Base-by-base conservation (phyloP, 2,329 filamentous ascomycete genomes). In the Lecanosticta acicola region DNA sequence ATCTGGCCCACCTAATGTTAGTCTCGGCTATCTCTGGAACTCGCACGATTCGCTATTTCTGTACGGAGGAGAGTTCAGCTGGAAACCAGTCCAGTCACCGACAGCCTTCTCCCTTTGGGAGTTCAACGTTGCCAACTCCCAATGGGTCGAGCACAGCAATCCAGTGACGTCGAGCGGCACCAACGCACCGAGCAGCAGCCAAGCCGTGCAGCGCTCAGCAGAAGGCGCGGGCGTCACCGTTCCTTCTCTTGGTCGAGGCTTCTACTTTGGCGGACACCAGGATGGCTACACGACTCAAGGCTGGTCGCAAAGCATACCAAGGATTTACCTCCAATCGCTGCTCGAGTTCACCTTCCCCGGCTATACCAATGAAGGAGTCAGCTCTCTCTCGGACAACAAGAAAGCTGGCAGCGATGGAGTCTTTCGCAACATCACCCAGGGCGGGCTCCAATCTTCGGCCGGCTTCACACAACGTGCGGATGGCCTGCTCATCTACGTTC, bases 241-340 rank as follows among this genome's bases (percentile, higher is more conserved):
- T 0, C 79, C 83, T 0, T 78, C 81, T 43, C 67, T 88, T 0
- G 84, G 84, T 0, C 68, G 83, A 38, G 86, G 83, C 24, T 90
- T 81, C 73, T 90, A 87, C 63, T 90, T 90, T 65, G 85, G 84
- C 19, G 85, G 85, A 0, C 85, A 89, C 64, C 68, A 86, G 4
- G 85, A 90, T 61, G 72, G 70, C 19, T 76, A 77, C 49, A 81
- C 77, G 0, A 80, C 78, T 1, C 63, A 72, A 53, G 84, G 80
- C 10, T 89, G 85, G 85, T 81, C 80, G n/a, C 76, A 77, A 41
- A 74, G 79, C 43, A 72, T 79, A 17, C 66, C 71, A 0, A 73
- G 84, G 3, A 71, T 87, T 1, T 90, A 89, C 60, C 67, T 90
- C 35, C 87, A 83, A 66, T 86, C 81, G 37, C 68, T 90, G 21